These are phyloP conservation scores for Vigna trinervia DNA, from an alignment of 306 rosid species.

Conservation along the genomic window DNA sequence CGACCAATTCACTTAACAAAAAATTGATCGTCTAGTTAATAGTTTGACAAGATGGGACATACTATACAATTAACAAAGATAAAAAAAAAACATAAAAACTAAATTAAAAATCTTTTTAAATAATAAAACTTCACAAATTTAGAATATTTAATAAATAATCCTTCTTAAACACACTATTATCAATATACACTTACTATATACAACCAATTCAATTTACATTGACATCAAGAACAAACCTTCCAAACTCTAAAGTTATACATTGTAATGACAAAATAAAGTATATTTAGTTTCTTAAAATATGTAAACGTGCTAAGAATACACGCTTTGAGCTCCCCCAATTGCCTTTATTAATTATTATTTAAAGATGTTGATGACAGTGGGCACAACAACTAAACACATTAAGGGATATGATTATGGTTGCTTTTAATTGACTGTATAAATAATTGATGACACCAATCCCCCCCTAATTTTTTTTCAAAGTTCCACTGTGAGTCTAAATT, in stretches of 20 bases:
- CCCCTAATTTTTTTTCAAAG: conserved; percentile 3
- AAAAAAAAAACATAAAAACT: no score
- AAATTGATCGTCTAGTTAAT: no score
- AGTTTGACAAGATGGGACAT: no score
- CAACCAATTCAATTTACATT: background rate
- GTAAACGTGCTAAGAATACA: background rate
- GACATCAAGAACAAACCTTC: background rate
- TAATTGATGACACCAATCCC: conserved; percentile 36
- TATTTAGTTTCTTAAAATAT: background rate
- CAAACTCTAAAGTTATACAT: background rate
- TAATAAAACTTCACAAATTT: no score
- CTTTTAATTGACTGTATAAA: conserved; percentile 39
- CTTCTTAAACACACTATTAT: no score
- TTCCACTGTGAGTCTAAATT: conserved; percentile 32
- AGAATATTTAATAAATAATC: no score
- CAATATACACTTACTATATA: background rate
- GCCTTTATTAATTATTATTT: background rate
- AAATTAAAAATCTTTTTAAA: no score
- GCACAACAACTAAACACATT: conserved; percentile 13
- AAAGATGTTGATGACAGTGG: conserved; percentile 20
- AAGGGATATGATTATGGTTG: conserved; percentile 2
- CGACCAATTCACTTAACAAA: no score
- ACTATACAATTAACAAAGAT: no score
- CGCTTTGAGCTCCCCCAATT: background rate
- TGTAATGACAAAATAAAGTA: background rate